Conservation (phyloP, 768 basidiomycete genomes). For the Gelatoporia subvermispora region DNA sequence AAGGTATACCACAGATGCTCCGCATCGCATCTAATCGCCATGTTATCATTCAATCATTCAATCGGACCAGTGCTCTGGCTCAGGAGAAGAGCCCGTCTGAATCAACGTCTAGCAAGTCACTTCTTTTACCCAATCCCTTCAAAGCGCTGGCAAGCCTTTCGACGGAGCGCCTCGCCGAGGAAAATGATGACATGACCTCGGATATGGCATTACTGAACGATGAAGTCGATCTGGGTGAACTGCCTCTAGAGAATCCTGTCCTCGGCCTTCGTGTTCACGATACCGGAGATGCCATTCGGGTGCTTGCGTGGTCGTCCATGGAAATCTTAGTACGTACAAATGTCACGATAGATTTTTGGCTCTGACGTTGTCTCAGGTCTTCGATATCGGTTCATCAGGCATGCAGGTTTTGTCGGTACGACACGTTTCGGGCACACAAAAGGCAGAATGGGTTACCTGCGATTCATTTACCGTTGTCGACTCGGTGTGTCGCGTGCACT, state of each 20-base stretch:
- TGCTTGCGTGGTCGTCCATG: slow-evolving; percentile 14
- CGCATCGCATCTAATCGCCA: slow-evolving; percentile 39
- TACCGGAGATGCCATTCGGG: slow-evolving; percentile 35
- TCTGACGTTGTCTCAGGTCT: neutral
- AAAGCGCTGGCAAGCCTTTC: slow-evolving; percentile 49
- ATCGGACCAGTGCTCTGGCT: neutral
- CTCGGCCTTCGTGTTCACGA: slow-evolving; percentile 19
- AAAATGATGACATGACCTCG: slow-evolving; percentile 8
- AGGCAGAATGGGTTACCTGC: slow-evolving; percentile 12
- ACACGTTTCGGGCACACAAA: slow-evolving; percentile 5
- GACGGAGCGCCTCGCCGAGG: slow-evolving; percentile 35
- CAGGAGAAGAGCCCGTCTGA: slow-evolving; percentile 23
- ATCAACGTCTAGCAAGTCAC: slow-evolving; percentile 23
- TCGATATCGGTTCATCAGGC: neutral
- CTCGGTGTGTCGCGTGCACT: slow-evolving; percentile 9
- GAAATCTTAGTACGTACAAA: slow-evolving; percentile 15
- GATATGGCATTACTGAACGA: slow-evolving; percentile 22
- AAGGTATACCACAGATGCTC: slow-evolving; percentile 23
- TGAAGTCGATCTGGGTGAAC: slow-evolving; percentile 28
- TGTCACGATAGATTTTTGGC: neutral
- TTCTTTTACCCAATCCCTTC: slow-evolving; percentile 63
- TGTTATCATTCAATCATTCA: slow-evolving; percentile 35
- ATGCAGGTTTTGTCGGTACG: neutral
- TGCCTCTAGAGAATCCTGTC: slow-evolving; percentile 24
- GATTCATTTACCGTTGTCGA: slow-evolving; percentile 13